Evolutionary conservation across 768 basidiomycete species (phyloP).

Genomic region (Tulasnella sp.): DNA sequence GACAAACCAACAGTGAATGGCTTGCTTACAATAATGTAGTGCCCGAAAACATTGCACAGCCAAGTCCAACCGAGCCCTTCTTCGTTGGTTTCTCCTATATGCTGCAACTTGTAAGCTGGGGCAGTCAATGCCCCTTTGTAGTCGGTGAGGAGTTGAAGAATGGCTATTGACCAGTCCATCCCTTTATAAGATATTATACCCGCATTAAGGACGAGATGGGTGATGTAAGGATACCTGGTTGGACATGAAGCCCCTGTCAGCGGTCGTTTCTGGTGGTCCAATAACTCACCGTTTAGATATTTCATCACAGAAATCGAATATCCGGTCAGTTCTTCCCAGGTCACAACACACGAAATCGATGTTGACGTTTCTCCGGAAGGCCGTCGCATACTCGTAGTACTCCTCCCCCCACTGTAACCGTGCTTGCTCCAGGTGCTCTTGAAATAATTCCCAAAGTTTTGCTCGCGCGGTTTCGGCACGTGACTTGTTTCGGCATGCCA

Average conservation of each 20-base stretch:
- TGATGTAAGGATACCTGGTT: constrained; percentile 62
- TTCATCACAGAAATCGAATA: constrained; percentile 49
- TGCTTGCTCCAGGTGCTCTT: constrained; percentile 35
- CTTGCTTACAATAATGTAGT: constrained; percentile 55
- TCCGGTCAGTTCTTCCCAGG: constrained; percentile 44
- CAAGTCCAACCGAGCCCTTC: constrained; percentile 72
- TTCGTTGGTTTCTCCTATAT: constrained; percentile 42
- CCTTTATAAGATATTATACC: constrained; percentile 48
- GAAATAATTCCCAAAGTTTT: constrained; percentile 42
- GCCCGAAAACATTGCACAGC: constrained; percentile 77
- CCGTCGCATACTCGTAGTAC: constrained; percentile 39
- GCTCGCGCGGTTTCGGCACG: constrained; percentile 50
- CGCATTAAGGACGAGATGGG: constrained; percentile 71
- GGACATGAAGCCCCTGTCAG: neutral
- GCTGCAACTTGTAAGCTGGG: constrained; percentile 48
- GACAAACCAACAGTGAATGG: neutral
- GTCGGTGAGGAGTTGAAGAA: constrained; percentile 37
- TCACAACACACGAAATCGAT: constrained; percentile 56
- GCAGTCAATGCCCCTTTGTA: constrained; percentile 39
- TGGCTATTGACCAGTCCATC: constrained; percentile 38
- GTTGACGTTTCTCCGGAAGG: constrained; percentile 45
- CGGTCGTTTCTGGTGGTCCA: neutral
- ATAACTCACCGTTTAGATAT: constrained; percentile 40
- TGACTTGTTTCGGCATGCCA: constrained; percentile 62
- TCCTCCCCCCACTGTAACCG: constrained; percentile 23